A percentile compares a stretch with the other conserved stretches of the same genome.
Conservation (phyloP, 192 early-diverging fungal genomes). For the Cladochytrium replicatum region DNA sequence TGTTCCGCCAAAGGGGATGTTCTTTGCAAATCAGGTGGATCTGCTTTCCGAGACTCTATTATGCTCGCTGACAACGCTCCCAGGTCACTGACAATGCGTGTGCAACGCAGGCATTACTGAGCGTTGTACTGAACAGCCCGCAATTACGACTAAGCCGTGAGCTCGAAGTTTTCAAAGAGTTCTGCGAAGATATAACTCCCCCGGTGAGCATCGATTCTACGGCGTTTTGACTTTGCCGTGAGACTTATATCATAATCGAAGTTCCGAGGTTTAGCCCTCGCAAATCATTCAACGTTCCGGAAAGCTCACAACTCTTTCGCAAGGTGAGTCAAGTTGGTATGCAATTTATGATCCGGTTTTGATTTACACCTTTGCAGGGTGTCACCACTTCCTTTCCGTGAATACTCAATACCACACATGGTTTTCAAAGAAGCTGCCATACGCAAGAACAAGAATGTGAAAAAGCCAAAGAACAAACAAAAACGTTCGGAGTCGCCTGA, state of each 20-base stretch:
- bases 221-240: no score
- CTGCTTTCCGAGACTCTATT: background rate
- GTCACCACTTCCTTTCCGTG: slow-evolving; percentile 8
- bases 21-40: slow-evolving; percentile 18
- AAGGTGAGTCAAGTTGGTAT: background rate
- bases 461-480: slow-evolving; percentile 1
- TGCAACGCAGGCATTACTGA: slow-evolving; percentile 18
- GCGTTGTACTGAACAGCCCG: slow-evolving; percentile 16
- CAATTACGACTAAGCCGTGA: slow-evolving; percentile 3
- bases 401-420: slow-evolving; percentile 8
- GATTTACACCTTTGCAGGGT: background rate
- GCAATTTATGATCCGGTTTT: no score
- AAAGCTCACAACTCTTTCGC: slow-evolving; percentile 18
- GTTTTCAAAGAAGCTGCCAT: no score
- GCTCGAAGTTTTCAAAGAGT: slow-evolving; percentile 15
- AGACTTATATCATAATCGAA: no score
- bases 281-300: slow-evolving; percentile 4
- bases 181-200: slow-evolving; percentile 13
- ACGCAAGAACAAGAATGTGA: no score
- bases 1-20: slow-evolving; percentile 9
- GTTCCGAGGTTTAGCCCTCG: slow-evolving; percentile 11
- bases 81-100: slow-evolving; percentile 22
- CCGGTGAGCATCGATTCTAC: background rate
- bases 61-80: background rate
- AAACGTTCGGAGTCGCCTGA: background rate